These are phyloP conservation scores for Russula emetica DNA, from an alignment of 768 basidiomycete species.

Conservation along the genomic window DNA sequence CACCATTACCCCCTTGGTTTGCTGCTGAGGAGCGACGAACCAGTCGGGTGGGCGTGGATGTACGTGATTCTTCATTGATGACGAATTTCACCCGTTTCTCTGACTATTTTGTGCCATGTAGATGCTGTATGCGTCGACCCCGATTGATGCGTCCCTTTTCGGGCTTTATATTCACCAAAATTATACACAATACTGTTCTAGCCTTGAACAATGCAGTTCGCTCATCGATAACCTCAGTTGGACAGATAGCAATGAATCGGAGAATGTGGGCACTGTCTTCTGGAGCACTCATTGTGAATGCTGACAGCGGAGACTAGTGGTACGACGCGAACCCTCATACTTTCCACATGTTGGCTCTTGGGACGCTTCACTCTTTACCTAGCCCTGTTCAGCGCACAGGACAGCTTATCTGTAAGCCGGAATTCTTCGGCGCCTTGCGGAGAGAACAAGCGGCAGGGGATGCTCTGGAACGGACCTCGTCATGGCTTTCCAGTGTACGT, in stretches of 20 bases:
- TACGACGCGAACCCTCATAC: conserved; percentile 72
- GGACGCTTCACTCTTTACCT: conserved; percentile 82
- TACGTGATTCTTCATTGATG: conserved; percentile 33
- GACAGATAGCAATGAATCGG: conserved; percentile 64
- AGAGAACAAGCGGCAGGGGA: conserved; percentile 58
- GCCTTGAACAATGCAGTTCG: conserved; percentile 67
- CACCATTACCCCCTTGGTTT: conserved; percentile 56
- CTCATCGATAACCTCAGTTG: conserved; percentile 74
- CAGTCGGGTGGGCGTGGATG: conserved; percentile 77
- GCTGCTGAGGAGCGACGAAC: conserved; percentile 55
- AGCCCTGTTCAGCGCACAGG: conserved; percentile 72
- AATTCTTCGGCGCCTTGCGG: conserved; percentile 66
- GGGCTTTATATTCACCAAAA: conserved; percentile 93
- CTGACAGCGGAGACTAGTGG: conserved; percentile 41
- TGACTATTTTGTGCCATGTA: conserved; percentile 32
- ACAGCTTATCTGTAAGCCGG: conserved; percentile 85
- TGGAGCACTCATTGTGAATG: neutral
- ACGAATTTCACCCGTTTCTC: conserved; percentile 1
- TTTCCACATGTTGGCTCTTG: conserved; percentile 81
- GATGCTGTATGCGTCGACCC: conserved; percentile 76
- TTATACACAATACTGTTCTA: conserved; percentile 77
- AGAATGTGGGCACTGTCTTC: conserved; percentile 37
- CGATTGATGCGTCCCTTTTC: conserved; percentile 87
- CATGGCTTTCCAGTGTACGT: conserved; percentile 49
- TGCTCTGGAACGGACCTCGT: conserved; percentile 50